Evolutionary conservation across 2,329 filamentous ascomycete genomes (phyloP).

Genomic region (Claviceps cyperi): DNA sequence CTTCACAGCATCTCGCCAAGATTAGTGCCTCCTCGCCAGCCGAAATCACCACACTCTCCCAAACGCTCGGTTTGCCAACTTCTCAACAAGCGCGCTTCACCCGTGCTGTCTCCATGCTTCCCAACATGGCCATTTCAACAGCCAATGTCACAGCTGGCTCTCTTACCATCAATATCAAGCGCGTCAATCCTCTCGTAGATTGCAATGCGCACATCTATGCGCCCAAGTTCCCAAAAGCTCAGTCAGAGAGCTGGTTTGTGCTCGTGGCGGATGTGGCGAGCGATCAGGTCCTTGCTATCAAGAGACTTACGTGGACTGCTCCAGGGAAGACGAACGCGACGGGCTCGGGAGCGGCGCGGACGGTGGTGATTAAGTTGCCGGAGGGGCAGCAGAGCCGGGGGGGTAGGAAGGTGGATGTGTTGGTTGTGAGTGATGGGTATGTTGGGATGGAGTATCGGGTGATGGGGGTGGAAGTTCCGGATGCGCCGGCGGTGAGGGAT

Average conservation of each 20-base stretch:
- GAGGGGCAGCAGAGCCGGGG: slow-evolving; percentile 19
- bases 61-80: slow-evolving; percentile 34
- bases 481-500: slow-evolving; percentile 32
- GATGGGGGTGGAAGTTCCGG: slow-evolving; percentile 36
- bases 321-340: slow-evolving; percentile 30
- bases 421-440: slow-evolving; percentile 78
- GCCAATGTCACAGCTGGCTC: slow-evolving; percentile 45
- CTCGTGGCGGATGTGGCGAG: slow-evolving; percentile 51
- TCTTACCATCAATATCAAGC: slow-evolving; percentile 47
- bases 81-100: slow-evolving; percentile 30
- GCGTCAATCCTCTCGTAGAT: slow-evolving; percentile 51
- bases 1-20: slow-evolving; percentile 25
- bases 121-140: slow-evolving; percentile 50
- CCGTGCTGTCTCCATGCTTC: slow-evolving; percentile 51
- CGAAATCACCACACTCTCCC: slow-evolving; percentile 29
- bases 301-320: slow-evolving; percentile 61
- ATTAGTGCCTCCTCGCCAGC: slow-evolving; percentile 22
- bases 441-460: slow-evolving; percentile 51
- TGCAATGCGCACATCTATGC: slow-evolving; percentile 66
- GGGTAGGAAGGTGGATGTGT: slow-evolving; percentile 53
- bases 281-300: slow-evolving; percentile 74
- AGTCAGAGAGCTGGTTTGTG: slow-evolving; percentile 88
- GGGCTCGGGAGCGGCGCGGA: slow-evolving; percentile 30
- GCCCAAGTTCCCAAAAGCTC: slow-evolving; percentile 82
- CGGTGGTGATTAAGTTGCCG: slow-evolving; percentile 42